Conservation (phyloP, 1,139 yeast genomes). For the Hansenula sp. region DNA sequence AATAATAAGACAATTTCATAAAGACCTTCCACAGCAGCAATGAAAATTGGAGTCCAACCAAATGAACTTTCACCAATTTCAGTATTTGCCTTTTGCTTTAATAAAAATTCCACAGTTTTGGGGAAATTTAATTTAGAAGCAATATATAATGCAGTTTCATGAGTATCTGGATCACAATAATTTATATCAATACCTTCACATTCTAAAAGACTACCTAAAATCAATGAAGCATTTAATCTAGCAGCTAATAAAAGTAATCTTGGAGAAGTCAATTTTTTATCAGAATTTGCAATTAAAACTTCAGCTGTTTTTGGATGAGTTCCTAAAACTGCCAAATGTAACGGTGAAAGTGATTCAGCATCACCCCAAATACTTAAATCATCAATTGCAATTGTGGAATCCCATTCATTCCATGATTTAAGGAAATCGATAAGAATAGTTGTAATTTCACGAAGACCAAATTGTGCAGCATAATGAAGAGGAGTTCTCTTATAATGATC, state of each 20-base stretch:
- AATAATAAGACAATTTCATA: conserved; percentile 52
- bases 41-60: conserved; percentile 94
- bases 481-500: conserved; percentile 85
- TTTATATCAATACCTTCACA: conserved; percentile 62
- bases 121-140: conserved; percentile 64
- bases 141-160: conserved; percentile 79
- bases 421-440: conserved; percentile 49
- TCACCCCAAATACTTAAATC: conserved; percentile 70
- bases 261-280: conserved; percentile 38
- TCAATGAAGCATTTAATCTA: conserved; percentile 54
- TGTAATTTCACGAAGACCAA: conserved; percentile 69
- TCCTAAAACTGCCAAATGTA: conserved; percentile 80
- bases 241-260: conserved; percentile 66
- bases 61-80: conserved; percentile 75
- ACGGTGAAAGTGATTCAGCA: conserved; percentile 75
- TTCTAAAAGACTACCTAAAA: conserved; percentile 50
- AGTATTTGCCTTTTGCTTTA: conserved; percentile 60
- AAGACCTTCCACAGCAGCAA: conserved; percentile 87
- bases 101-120: conserved; percentile 51
- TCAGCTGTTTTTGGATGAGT: conserved; percentile 76
- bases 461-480: conserved; percentile 85
- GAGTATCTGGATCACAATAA: conserved; percentile 53
- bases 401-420: conserved; percentile 47
- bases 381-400: conserved; percentile 50
- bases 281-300: conserved; percentile 48